Percentiles rank a stretch among this genome's conserved stretches.
Conservation (phyloP, 2,329 filamentous ascomycete species). For the Ophiostoma perfectum region DNA sequence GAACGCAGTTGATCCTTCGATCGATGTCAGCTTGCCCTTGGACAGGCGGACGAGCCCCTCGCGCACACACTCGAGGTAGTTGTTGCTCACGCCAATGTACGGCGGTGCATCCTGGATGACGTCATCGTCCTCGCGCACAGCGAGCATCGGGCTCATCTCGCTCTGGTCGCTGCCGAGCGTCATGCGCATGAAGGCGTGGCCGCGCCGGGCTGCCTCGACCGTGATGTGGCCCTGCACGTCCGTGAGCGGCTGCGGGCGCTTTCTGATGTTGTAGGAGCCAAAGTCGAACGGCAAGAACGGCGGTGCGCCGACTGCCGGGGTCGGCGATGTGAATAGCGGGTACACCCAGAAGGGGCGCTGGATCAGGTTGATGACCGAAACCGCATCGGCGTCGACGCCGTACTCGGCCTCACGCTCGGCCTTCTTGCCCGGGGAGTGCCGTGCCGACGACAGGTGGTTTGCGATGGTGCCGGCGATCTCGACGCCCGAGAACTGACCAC, state of each 20-base stretch:
- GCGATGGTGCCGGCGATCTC: constrained; percentile 71
- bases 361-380: constrained; percentile 61
- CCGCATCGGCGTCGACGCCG: constrained; percentile 38
- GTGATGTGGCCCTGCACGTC: constrained; percentile 62
- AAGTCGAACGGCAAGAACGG: constrained; percentile 70
- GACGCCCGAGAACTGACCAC: constrained; percentile 76
- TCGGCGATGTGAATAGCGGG: constrained; percentile 51
- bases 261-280: constrained; percentile 62
- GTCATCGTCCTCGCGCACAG: constrained; percentile 33
- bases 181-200: constrained; percentile 47
- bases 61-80: constrained; percentile 69
- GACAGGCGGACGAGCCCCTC: constrained; percentile 52
- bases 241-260: constrained; percentile 52
- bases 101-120: constrained; percentile 49
- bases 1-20: constrained; percentile 35
- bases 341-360: constrained; percentile 68
- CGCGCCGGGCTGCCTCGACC: constrained; percentile 48
- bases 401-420: constrained; percentile 33
- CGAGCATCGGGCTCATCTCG: constrained; percentile 42
- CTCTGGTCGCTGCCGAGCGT: constrained; percentile 52
- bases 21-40: constrained; percentile 42
- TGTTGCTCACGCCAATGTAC: constrained; percentile 64
- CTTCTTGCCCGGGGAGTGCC: constrained; percentile 44
- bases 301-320: constrained; percentile 44
- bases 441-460: constrained; percentile 60